A percentile compares a stretch with the other conserved stretches of the same genome.
These are phyloP conservation scores for Dictyostelium citrinum DNA, from an alignment of 78 protist species.

Conservation along the genomic window DNA sequence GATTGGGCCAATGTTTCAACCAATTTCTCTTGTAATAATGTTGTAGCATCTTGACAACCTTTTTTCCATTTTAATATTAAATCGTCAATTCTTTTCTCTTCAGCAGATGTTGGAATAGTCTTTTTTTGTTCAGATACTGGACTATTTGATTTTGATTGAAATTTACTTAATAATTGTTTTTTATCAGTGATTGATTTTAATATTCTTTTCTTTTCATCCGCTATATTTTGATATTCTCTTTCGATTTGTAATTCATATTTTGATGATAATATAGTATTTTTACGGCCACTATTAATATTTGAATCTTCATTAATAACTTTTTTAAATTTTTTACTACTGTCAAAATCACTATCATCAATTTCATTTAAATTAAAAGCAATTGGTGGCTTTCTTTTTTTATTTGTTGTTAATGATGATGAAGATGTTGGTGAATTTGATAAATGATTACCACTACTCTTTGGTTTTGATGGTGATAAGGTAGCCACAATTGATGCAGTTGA, in stretches of 20 bases:
- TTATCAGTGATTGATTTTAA: neutral
- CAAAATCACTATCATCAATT: neutral
- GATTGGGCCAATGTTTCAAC: neutral
- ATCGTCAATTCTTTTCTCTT: neutral
- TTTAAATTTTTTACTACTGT: neutral
- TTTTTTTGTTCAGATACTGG: constrained; percentile 3
- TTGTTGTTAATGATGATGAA: neutral
- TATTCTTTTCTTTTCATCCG: constrained; percentile 1
- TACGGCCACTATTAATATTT: neutral
- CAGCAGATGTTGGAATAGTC: neutral
- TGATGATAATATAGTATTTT: neutral
- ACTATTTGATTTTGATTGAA: neutral
- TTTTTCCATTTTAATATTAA: constrained; percentile 14
- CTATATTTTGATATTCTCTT: neutral
- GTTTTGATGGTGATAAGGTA: neutral
- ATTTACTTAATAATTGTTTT: neutral
- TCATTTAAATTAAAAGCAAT: neutral
- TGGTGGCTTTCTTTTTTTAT: neutral
- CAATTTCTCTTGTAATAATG: neutral
- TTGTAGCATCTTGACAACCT: neutral
- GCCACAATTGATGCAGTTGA: neutral
- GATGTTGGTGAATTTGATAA: neutral
- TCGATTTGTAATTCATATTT: constrained; percentile 5
- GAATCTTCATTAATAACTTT: neutral
- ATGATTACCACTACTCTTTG: neutral